Base-by-base conservation (phyloP, 2,329 filamentous ascomycete genomes). In the Pseudonectria foliicola region DNA sequence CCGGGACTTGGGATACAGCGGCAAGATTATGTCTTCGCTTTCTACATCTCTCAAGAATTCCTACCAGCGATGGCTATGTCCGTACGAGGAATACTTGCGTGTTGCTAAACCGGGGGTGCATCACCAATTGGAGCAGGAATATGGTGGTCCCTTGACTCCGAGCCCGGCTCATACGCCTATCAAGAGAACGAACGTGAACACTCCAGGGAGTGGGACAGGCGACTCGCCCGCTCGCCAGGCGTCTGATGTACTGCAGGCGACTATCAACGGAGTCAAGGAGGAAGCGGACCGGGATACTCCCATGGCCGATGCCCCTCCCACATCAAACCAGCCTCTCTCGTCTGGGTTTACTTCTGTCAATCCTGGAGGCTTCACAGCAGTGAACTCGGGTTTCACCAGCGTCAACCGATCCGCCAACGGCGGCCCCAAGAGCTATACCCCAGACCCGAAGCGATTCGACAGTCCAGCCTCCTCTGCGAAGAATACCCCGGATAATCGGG, bases 21-120 rank as follows among this genome's bases (percentile, higher is more conserved):
- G 92, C 56, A 98, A 98, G 68, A 98, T 98, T 44, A 98, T 98
- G 92, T 96, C 90, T 3, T 96, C 92, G 7, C 68, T 98, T 30
- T 98, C 92, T 6, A 98, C 92, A 0, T 96, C 92, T 5, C 73
- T 98, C 27, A 98, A 96, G 60, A 98, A 98, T 60, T 96, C 92
- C 0, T 98, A 93, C 52, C 88, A 95, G 59, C 82, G 90, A 63
- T 98, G 92, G 86, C 78, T 98, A 4, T 86, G 88, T 54, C 92
- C 92, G 0, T 98, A 96, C 52, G 92, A 98, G 61, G 88, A 96
- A 44, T 98, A 95, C 56, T 67, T 98, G 28, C 77, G 85, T 34
- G 69, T 90, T 11, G 90, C 87, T 34, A 96, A 95, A 58, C 92
- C 92, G 3, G 86, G 88, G 21, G 89, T 96, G n/a, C 90, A 95